A percentile compares a stretch with the other conserved stretches of the same genome.
These are phyloP conservation scores for Gossypium trilobum DNA, from an alignment of 441 rosid genomes.

Conservation along the genomic window DNA sequence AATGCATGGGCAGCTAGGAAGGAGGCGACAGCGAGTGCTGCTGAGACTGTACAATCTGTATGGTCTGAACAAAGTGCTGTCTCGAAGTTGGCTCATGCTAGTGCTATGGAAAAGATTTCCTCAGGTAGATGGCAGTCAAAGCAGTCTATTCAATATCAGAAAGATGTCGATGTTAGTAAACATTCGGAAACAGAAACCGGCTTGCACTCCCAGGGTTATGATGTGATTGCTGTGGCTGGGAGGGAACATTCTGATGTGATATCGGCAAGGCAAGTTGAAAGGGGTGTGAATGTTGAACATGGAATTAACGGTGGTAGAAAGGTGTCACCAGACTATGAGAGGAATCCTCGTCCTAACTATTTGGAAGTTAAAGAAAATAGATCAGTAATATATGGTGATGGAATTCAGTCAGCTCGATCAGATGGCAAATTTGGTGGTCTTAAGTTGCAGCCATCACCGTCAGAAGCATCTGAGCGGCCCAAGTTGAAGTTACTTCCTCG, in stretches of 20 bases:
- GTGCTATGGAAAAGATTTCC: conserved; percentile 67
- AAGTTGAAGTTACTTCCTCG: conserved; percentile 62
- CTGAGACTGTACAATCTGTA: conserved; percentile 36
- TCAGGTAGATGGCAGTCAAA: conserved; percentile 76
- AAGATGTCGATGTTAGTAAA: conserved; percentile 41
- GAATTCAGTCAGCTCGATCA: conserved; percentile 24
- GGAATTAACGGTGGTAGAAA: conserved; percentile 32
- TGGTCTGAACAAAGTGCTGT: conserved; percentile 40
- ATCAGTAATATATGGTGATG: conserved; percentile 18
- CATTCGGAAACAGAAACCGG: conserved; percentile 34
- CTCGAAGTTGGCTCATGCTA: conserved; percentile 57
- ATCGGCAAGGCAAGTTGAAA: conserved; percentile 32
- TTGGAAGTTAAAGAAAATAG: conserved; percentile 40
- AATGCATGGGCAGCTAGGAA: conserved; percentile 58
- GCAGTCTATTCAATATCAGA: conserved; percentile 31
- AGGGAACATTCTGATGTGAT: conserved; percentile 27
- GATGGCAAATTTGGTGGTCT: conserved; percentile 33
- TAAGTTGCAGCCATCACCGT: conserved; percentile 25
- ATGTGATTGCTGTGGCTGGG: conserved; percentile 29
- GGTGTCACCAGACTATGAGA: conserved; percentile 33
- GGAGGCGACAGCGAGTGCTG: conserved; percentile 31
- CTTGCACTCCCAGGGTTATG: conserved; percentile 23
- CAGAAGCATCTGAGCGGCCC: conserved; percentile 42
- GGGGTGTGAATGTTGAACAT: conserved; percentile 28
- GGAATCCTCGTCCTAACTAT: conserved; percentile 21